phyloP scores from a whole-genome alignment of 345 rosid genomes.

The Hibiscus trionum region DNA sequence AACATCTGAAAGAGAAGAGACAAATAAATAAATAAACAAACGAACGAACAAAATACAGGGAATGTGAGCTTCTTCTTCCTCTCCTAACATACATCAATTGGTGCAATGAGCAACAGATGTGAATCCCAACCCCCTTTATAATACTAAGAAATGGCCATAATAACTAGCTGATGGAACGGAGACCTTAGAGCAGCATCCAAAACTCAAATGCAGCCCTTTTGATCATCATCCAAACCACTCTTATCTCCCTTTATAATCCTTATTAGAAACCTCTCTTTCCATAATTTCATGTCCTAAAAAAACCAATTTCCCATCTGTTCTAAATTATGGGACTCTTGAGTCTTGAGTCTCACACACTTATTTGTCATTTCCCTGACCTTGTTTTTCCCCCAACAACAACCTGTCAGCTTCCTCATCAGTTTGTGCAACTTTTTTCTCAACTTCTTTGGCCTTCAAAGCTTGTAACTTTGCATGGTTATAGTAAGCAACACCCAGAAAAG shows the following conservation, averaged over 20 bases:
- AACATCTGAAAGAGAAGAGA: slow-evolving; percentile 9
- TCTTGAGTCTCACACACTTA: slow-evolving; percentile 21
- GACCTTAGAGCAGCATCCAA: slow-evolving; percentile 18
- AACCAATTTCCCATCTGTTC: slow-evolving; percentile 10
- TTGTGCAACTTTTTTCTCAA: slow-evolving; percentile 71
- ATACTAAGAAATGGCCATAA: slow-evolving; percentile 12
- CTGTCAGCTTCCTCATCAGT: slow-evolving; percentile 71
- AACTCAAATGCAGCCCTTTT: slow-evolving; percentile 18
- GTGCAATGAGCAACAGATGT: slow-evolving; percentile 7
- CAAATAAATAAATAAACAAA: background rate
- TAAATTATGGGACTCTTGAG: slow-evolving; percentile 38
- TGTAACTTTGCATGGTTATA: slow-evolving; percentile 88
- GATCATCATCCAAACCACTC: slow-evolving; percentile 6
- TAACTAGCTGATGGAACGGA: slow-evolving; percentile 13
- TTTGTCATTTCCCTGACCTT: slow-evolving; percentile 47
- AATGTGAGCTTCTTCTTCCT: slow-evolving; percentile 27
- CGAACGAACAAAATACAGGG: slow-evolving; percentile 6
- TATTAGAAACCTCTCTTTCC: slow-evolving; percentile 15
- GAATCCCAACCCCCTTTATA: slow-evolving; percentile 22
- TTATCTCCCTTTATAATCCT: slow-evolving; percentile 17
- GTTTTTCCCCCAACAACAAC: slow-evolving; percentile 77
- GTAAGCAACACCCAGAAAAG: slow-evolving; percentile 86
- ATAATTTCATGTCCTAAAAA: background rate
- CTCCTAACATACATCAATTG: slow-evolving; percentile 18
- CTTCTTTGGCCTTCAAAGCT: slow-evolving; percentile 80